Percentiles rank a stretch among this genome's conserved stretches.
Conservation (phyloP, 2,329 filamentous ascomycete genomes). For the Pseudogymnoascus sp. region DNA sequence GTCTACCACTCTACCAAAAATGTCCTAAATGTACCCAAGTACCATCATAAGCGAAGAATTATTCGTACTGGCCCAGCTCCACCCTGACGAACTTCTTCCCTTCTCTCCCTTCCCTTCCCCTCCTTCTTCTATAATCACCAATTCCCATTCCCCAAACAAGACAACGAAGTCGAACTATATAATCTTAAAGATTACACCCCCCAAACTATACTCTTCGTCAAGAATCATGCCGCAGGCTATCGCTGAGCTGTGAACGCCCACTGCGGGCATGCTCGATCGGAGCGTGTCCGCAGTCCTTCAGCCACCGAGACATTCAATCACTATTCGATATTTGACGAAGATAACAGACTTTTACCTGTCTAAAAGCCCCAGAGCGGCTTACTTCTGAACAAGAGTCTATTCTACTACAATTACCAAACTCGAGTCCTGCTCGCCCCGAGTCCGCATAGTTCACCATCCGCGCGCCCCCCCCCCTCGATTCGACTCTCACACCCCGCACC, state of each 20-base stretch:
- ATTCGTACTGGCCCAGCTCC: slow-evolving; percentile 1
- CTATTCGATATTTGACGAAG: slow-evolving; percentile 59
- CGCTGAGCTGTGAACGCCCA: slow-evolving; percentile 88
- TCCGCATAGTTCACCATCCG: neutral
- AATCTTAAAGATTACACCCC: slow-evolving; percentile 24
- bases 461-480: neutral
- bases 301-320: slow-evolving; percentile 66
- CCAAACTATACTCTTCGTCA: slow-evolving; percentile 51
- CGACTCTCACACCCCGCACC: slow-evolving; percentile 7
- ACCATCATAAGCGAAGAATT: neutral
- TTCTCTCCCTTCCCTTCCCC: slow-evolving; percentile 19
- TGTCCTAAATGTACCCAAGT: neutral
- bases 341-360: slow-evolving; percentile 45
- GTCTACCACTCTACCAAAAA: neutral
- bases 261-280: slow-evolving; percentile 55
- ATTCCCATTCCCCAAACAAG: slow-evolving; percentile 31
- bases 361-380: slow-evolving; percentile 19
- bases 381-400: slow-evolving; percentile 1
- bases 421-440: slow-evolving; percentile 20
- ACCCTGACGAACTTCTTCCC: slow-evolving; percentile 20
- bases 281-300: slow-evolving; percentile 72
- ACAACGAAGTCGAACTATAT: slow-evolving; percentile 58
- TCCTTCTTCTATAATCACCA: slow-evolving; percentile 19
- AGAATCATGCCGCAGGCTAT: slow-evolving; percentile 67
- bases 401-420: slow-evolving; percentile 8